These are phyloP conservation scores for Hyphodiscus sp. DNA, from an alignment of 2,329 filamentous ascomycete species.

Conservation along the genomic window DNA sequence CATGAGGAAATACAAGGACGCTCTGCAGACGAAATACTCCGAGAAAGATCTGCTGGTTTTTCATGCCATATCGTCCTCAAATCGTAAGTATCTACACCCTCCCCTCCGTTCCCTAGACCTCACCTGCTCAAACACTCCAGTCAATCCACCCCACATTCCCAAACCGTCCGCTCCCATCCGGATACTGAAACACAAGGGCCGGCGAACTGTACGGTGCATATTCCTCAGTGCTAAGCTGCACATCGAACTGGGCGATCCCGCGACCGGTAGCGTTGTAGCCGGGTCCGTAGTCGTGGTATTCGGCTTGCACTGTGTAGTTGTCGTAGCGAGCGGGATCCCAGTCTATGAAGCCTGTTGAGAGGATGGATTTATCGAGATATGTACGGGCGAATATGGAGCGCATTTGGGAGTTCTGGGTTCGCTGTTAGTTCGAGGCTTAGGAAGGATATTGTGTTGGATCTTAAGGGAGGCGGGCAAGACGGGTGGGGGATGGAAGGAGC, in stretches of 20 bases:
- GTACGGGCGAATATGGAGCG: conserved; percentile 44
- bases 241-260: conserved; percentile 10
- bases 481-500: not conserved
- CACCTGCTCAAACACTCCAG: conserved; percentile 10
- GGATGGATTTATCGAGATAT: conserved; percentile 45
- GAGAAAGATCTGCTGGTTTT: too few relatives aligned
- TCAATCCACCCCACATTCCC: conserved; percentile 23
- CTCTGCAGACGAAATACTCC: too few relatives aligned
- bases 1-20: too few relatives aligned
- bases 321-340: conserved; percentile 33
- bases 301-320: conserved; percentile 43
- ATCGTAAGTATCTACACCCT: not conserved
- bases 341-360: conserved; percentile 41
- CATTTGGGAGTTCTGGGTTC: conserved; percentile 37
- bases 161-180: conserved; percentile 13
- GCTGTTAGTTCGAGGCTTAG: not conserved
- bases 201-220: conserved; percentile 15
- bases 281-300: conserved; percentile 44
- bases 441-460: not conserved
- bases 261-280: conserved; percentile 44
- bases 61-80: too few relatives aligned
- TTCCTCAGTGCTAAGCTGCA: conserved; percentile 14
- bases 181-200: conserved; percentile 19
- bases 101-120: not conserved
- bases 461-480: not conserved